Percentiles rank a stretch among this genome's conserved stretches.
Evolutionary conservation across 1,284 basidiomycete species (phyloP).

Genomic region (Fomitopsis pinicola): DNA sequence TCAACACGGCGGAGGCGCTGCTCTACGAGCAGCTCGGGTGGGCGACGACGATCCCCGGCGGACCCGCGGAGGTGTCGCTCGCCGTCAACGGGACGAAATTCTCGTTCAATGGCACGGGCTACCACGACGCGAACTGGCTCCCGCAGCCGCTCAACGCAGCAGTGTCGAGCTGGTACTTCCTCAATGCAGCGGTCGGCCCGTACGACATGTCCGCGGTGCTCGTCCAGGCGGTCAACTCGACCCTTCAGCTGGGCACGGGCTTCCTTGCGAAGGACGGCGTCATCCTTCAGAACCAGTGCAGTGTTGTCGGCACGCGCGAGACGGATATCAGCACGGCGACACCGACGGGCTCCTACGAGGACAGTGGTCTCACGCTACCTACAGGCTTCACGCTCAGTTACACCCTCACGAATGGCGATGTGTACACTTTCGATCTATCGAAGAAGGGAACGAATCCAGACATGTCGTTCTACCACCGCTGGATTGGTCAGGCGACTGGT

Average conservation of each 20-base stretch:
- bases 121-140: conserved; percentile 26
- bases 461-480: conserved; percentile 20
- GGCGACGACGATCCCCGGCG: conserved; percentile 22
- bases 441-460: conserved; percentile 16
- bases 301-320: conserved; percentile 13
- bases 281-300: conserved; percentile 26
- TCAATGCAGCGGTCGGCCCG: conserved; percentile 20
- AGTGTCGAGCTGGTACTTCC: conserved; percentile 23
- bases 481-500: conserved; percentile 20
- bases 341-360: conserved; percentile 16
- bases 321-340: conserved; percentile 18
- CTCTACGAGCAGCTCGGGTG: conserved; percentile 24
- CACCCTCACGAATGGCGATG: conserved; percentile 19
- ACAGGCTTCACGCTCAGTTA: conserved; percentile 20
- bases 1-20: conserved; percentile 15
- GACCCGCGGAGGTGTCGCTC: conserved; percentile 17
- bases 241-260: conserved; percentile 19
- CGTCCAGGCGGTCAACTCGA: conserved; percentile 15
- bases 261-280: conserved; percentile 19
- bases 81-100: conserved; percentile 16
- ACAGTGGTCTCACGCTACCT: conserved; percentile 18
- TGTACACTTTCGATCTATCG: conserved; percentile 20
- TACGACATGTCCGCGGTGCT: conserved; percentile 23
- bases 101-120: conserved; percentile 20
- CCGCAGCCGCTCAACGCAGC: conserved; percentile 17